Percentiles rank a stretch among this genome's conserved stretches.
phyloP scores from a whole-genome alignment of 1,139 yeast species.

The Lodderomyces theae region DNA sequence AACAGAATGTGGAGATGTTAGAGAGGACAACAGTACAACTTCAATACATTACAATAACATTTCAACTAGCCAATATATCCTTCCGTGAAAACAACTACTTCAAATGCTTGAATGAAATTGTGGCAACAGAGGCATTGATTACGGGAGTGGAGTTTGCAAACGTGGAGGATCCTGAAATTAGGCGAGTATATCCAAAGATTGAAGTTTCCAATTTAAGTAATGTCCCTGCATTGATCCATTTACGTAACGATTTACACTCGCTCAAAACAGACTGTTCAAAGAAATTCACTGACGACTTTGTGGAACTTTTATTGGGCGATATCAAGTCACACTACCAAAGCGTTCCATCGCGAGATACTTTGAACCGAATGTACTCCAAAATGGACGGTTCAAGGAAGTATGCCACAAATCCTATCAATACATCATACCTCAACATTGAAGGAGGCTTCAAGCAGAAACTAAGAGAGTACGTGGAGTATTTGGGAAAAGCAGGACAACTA shows the following conservation, averaged over 20 bases:
- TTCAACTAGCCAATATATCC: constrained; percentile 53
- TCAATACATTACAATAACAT: constrained; percentile 44
- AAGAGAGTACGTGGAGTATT: constrained; percentile 47
- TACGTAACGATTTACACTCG: constrained; percentile 51
- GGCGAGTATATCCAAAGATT: constrained; percentile 42
- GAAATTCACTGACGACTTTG: constrained; percentile 58
- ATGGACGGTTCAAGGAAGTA: constrained; percentile 24
- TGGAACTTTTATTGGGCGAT: constrained; percentile 56
- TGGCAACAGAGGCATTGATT: constrained; percentile 55
- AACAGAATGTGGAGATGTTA: constrained; percentile 59
- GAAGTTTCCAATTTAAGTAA: constrained; percentile 49
- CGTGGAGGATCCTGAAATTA: constrained; percentile 21
- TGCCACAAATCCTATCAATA: constrained; percentile 19
- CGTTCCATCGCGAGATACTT: constrained; percentile 47
- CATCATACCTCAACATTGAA: constrained; percentile 33
- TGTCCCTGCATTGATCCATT: constrained; percentile 57
- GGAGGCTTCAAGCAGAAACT: constrained; percentile 39
- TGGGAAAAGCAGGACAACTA: constrained; percentile 63
- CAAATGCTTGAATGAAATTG: constrained; percentile 51
- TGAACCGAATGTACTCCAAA: constrained; percentile 45
- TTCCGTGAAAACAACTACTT: constrained; percentile 39
- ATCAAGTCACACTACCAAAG: constrained; percentile 54
- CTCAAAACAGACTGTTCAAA: constrained; percentile 63
- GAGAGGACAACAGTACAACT: constrained; percentile 69
- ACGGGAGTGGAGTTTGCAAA: constrained; percentile 43